Base-by-base conservation (phyloP, 2,329 filamentous ascomycete species). In the Sclerotinia spermophila region DNA sequence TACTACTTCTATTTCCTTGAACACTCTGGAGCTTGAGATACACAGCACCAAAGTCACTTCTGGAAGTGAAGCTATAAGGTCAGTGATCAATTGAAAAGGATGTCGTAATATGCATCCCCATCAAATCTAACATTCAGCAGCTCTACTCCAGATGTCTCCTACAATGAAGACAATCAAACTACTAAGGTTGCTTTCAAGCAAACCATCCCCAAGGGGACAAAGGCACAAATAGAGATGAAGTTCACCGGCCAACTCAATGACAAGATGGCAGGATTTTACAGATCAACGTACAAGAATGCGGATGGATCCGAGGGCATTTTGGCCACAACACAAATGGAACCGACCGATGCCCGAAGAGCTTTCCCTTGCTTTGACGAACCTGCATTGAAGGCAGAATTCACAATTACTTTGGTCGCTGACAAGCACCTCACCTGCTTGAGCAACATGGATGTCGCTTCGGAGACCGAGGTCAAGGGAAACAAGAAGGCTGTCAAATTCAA, bases 291-390 rank as follows among this genome's bases (percentile, higher is more conserved):
- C 85, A 96, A 96, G 84, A 90, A 89, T 72, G 82, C 87, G 64
- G 89, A 96, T 78, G 95, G 95, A 53, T 88, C 88, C 72, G 89
- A 90, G 71, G 92, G 92, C 75, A 91, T 94, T 80, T 86, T 98
- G 79, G 95, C 94, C 40, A 95, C 94, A 38, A 93, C 93, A 27
- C 95, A 98, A 84, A 97, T 98, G 92, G 95, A 98, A 84, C 91
- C 95, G 53, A 97, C 95, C 21, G 95, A 98, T 83, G 94, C 93
- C 73, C 89, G 95, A 77, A 87, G 94, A 76, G 94, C 95, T 10
- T 97, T 98, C 83, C 95, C 95, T 58, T 97, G 95, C 83, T 97
- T 97, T 81, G 95, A 98, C 79, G 96, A 98, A 84, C 95, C 95
- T 40, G 91, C 93, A 38, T 86, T 98, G 76, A 98, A 98, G 85